Conservation (phyloP, 257 asterid genomes). For the Capsicum rhomboideum region DNA sequence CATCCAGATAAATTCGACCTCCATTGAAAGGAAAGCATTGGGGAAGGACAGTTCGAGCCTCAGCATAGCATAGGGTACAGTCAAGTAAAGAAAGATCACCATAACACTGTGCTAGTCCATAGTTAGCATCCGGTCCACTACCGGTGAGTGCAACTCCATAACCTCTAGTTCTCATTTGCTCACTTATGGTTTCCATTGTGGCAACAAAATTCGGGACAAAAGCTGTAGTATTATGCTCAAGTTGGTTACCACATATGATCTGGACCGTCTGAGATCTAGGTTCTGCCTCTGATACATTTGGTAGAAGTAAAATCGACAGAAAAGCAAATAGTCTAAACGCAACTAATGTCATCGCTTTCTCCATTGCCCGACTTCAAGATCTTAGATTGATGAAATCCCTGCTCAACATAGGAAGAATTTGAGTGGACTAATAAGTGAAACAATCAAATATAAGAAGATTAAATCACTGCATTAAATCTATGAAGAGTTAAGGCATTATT, state of each 20-base stretch:
- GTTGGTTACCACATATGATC: conserved; percentile 38
- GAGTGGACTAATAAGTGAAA: neutral
- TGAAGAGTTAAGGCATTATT: neutral
- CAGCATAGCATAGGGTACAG: conserved; percentile 66
- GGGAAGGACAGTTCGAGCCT: conserved; percentile 66
- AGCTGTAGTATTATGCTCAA: conserved; percentile 38
- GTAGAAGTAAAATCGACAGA: conserved; percentile 24
- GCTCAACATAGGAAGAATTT: neutral
- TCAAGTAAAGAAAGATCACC: conserved; percentile 75
- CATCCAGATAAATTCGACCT: conserved; percentile 66
- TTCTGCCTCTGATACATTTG: conserved; percentile 29
- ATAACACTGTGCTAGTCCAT: conserved; percentile 69
- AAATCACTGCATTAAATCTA: neutral
- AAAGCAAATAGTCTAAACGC: conserved; percentile 1
- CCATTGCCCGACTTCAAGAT: conserved; percentile 13
- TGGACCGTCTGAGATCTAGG: conserved; percentile 52
- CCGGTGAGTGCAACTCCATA: conserved; percentile 44
- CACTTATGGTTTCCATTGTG: conserved; percentile 62
- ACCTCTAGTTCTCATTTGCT: conserved; percentile 46
- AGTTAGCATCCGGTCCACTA: conserved; percentile 45
- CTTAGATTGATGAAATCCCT: conserved; percentile 2
- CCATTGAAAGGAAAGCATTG: conserved; percentile 64
- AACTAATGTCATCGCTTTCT: conserved; percentile 4
- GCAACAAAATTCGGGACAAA: conserved; percentile 55
- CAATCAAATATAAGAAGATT: neutral